These are phyloP conservation scores for Artemisia argyi DNA, from an alignment of 129 eudicot species.

Conservation along the genomic window DNA sequence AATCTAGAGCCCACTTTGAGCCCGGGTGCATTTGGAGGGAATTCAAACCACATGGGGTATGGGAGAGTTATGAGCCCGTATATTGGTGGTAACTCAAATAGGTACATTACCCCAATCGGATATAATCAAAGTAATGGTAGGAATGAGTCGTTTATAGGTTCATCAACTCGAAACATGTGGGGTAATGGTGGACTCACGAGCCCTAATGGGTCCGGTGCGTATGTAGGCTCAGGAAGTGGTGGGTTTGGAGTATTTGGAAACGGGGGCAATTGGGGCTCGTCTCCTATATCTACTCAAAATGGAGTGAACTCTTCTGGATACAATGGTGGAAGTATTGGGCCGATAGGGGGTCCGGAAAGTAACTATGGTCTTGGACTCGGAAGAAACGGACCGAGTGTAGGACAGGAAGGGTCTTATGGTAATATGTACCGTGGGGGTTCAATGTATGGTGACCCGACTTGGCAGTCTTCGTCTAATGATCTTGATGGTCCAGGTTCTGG, in stretches of 20 bases:
- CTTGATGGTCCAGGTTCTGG: constrained; percentile 54
- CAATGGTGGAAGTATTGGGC: constrained; percentile 48
- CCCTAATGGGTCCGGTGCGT: constrained; percentile 48
- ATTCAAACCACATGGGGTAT: constrained; percentile 49
- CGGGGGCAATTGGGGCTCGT: constrained; percentile 60
- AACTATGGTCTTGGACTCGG: constrained; percentile 54
- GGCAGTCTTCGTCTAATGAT: constrained; percentile 63
- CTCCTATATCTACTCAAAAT: constrained; percentile 45
- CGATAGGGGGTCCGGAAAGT: constrained; percentile 49
- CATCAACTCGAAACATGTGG: constrained; percentile 59
- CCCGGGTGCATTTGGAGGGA: constrained; percentile 53
- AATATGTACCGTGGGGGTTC: constrained; percentile 61
- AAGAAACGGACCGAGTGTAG: constrained; percentile 51
- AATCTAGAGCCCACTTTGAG: constrained; percentile 59
- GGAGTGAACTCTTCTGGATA: constrained; percentile 55
- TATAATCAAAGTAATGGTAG: constrained; percentile 42
- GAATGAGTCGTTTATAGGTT: constrained; percentile 54
- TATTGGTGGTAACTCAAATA: constrained; percentile 47
- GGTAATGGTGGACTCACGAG: constrained; percentile 55
- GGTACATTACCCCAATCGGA: constrained; percentile 70
- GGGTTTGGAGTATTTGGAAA: constrained; percentile 71
- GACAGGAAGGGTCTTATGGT: constrained; percentile 60
- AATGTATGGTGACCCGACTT: constrained; percentile 61
- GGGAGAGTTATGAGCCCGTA: constrained; percentile 64
- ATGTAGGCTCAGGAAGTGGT: constrained; percentile 61